Conservation (phyloP, 2,329 filamentous ascomycete species). For the Fusarium stilboides region DNA sequence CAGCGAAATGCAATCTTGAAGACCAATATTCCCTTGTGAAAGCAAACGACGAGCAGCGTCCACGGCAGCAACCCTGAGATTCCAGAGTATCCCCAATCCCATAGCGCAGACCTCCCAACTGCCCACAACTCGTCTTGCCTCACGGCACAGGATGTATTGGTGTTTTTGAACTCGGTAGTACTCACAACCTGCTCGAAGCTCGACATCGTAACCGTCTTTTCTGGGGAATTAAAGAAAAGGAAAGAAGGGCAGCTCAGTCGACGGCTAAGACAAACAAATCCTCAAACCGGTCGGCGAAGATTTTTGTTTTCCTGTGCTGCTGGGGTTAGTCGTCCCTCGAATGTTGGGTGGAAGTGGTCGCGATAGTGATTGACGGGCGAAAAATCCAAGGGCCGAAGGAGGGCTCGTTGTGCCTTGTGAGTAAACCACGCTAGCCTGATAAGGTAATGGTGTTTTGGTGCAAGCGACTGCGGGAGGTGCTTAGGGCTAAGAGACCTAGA, state of each 20-base stretch:
- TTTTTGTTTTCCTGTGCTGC: conserved; percentile 57
- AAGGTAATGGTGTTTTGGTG: conserved; percentile 50
- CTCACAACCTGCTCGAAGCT: conserved; percentile 80
- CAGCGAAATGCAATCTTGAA: conserved; percentile 39
- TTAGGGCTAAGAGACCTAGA: conserved; percentile 62
- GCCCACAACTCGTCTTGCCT: conserved; percentile 38
- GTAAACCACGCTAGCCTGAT: conserved; percentile 53
- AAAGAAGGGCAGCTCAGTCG: conserved; percentile 56
- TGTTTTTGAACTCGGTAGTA: conserved; percentile 52
- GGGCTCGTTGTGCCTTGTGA: conserved; percentile 59
- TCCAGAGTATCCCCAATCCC: conserved; percentile 38
- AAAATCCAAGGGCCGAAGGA: conserved; percentile 60
- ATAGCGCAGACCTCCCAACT: conserved; percentile 32
- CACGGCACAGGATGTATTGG: conserved; percentile 37
- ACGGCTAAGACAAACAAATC: conserved; percentile 55
- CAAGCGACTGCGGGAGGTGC: conserved; percentile 55
- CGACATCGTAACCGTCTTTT: conserved; percentile 70
- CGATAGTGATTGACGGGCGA: conserved; percentile 57
- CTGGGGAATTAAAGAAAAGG: conserved; percentile 50
- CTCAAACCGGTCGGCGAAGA: conserved; percentile 58
- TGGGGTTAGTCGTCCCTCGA: conserved; percentile 61
- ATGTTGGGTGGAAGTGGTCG: conserved; percentile 58
- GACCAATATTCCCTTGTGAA: conserved; percentile 41
- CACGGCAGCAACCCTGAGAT: conserved; percentile 28
- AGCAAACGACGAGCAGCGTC: conserved; percentile 31